Evolutionary conservation across 2,329 filamentous ascomycete genomes (phyloP).

Genomic region (Camptophora hylomeconis): DNA sequence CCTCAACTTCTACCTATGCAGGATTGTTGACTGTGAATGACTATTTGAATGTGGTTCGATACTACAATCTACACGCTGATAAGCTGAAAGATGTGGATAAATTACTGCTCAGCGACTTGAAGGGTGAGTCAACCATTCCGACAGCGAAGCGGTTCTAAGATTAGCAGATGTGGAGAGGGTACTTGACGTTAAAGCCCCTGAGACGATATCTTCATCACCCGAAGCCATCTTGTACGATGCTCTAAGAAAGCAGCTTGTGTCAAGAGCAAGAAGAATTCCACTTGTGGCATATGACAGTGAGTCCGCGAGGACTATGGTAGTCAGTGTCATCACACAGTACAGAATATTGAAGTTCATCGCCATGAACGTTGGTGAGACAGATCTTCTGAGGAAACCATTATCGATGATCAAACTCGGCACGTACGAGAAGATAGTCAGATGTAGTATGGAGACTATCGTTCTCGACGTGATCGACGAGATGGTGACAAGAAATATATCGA

Average conservation of each 20-base stretch:
- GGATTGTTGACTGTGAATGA: slow-evolving; percentile 90
- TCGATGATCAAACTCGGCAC: slow-evolving; percentile 75
- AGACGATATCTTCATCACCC: slow-evolving; percentile 92
- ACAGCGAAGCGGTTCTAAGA: slow-evolving; percentile 10
- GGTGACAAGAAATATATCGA: slow-evolving; percentile 86
- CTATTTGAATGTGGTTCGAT: slow-evolving; percentile 97
- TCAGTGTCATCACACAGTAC: slow-evolving; percentile 96
- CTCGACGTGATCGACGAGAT: slow-evolving; percentile 90
- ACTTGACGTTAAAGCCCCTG: slow-evolving; percentile 77
- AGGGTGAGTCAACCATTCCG: slow-evolving; percentile 46
- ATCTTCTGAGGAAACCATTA: slow-evolving; percentile 75
- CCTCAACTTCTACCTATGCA: slow-evolving; percentile 80
- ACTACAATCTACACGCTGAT: slow-evolving; percentile 95
- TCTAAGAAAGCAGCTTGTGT: slow-evolving; percentile 85
- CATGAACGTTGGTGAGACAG: slow-evolving; percentile 82
- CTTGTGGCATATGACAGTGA: slow-evolving; percentile 90
- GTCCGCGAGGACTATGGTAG: slow-evolving; percentile 79
- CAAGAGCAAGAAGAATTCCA: slow-evolving; percentile 82
- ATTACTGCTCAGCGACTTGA: slow-evolving; percentile 79
- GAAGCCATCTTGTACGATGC: slow-evolving; percentile 86
- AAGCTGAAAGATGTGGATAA: slow-evolving; percentile 82
- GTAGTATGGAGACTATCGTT: slow-evolving; percentile 78
- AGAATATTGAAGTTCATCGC: slow-evolving; percentile 97
- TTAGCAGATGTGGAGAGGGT: slow-evolving; percentile 79
- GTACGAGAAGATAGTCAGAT: slow-evolving; percentile 67